Percentiles rank a stretch among this genome's conserved stretches.
phyloP scores from a whole-genome alignment of 202 grass and related monocot species.

The Zizania palustris region DNA sequence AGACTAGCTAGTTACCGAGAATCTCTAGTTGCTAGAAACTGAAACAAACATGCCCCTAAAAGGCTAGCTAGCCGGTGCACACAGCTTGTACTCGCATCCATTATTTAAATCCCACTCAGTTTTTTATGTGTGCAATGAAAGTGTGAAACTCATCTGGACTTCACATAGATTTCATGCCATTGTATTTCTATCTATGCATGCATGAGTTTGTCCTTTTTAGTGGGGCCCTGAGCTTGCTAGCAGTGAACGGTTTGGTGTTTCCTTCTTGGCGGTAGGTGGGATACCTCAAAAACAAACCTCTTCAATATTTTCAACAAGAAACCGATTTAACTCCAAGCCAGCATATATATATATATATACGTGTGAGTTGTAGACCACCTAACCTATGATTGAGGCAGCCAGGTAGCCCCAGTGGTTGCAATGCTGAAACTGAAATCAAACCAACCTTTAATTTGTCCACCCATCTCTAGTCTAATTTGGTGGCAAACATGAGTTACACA shows the following conservation, averaged over 20 bases:
- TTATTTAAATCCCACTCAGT: not conserved
- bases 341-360: not conserved
- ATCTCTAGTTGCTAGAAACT: no score
- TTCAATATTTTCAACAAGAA: not conserved
- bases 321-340: no score
- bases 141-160: no score
- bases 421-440: slow-evolving; percentile 30
- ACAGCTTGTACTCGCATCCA: not conserved
- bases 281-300: slow-evolving; percentile 4
- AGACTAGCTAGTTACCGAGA: no score
- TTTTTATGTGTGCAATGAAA: slow-evolving; percentile 28
- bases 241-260: not conserved
- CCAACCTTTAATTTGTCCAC: not conserved
- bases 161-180: not conserved
- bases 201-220: not conserved
- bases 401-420: slow-evolving; percentile 4
- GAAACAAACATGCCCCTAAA: no score
- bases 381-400: slow-evolving; percentile 27
- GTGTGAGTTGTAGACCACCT: slow-evolving; percentile 39
- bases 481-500: not conserved
- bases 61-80: no score
- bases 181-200: not conserved
- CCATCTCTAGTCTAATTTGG: not conserved
- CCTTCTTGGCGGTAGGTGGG: slow-evolving; percentile 27
- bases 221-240: not conserved